phyloP scores from a whole-genome alignment of 306 rosid species.

The Lotus japonicus region DNA sequence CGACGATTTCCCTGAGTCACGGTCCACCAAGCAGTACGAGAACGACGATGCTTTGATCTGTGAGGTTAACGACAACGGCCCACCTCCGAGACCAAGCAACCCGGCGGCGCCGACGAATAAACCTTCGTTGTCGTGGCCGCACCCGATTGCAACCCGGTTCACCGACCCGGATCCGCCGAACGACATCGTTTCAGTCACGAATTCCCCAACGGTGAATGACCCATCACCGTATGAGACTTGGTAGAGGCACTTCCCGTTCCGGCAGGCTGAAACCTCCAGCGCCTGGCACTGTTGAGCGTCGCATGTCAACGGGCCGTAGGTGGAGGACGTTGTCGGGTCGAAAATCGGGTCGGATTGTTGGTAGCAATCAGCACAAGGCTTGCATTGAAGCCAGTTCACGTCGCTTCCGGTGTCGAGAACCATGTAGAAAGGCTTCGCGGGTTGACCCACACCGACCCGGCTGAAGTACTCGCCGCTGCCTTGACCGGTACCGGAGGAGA shows the following conservation, averaged over 20 bases:
- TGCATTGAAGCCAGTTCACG: slow-evolving; percentile 83
- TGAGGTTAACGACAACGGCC: slow-evolving; percentile 45
- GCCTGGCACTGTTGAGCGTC: slow-evolving; percentile 41
- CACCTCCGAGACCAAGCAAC: slow-evolving; percentile 84
- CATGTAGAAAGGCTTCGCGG: slow-evolving; percentile 60
- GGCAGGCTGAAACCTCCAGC: slow-evolving; percentile 43
- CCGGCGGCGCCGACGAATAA: slow-evolving; percentile 81
- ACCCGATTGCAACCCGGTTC: slow-evolving; percentile 48
- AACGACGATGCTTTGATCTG: slow-evolving; percentile 73
- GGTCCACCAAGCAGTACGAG: slow-evolving; percentile 80
- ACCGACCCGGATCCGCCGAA: slow-evolving; percentile 56
- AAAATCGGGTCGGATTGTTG: slow-evolving; percentile 79
- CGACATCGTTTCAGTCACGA: slow-evolving; percentile 62
- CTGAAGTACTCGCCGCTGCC: slow-evolving; percentile 97
- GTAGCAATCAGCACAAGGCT: slow-evolving; percentile 84
- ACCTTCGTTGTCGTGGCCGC: slow-evolving; percentile 87
- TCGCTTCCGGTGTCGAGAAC: slow-evolving; percentile 91
- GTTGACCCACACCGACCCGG: slow-evolving; percentile 62
- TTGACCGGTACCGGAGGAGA: slow-evolving; percentile 51
- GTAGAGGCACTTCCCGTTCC: slow-evolving; percentile 48
- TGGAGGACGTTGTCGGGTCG: slow-evolving; percentile 50
- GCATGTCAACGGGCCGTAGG: slow-evolving; percentile 50
- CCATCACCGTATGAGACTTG: slow-evolving; percentile 90
- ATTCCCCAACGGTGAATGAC: slow-evolving; percentile 70
- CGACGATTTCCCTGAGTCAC: slow-evolving; percentile 64